phyloP scores from a whole-genome alignment of 345 rosid species.

The Lagerstroemia speciosa region DNA sequence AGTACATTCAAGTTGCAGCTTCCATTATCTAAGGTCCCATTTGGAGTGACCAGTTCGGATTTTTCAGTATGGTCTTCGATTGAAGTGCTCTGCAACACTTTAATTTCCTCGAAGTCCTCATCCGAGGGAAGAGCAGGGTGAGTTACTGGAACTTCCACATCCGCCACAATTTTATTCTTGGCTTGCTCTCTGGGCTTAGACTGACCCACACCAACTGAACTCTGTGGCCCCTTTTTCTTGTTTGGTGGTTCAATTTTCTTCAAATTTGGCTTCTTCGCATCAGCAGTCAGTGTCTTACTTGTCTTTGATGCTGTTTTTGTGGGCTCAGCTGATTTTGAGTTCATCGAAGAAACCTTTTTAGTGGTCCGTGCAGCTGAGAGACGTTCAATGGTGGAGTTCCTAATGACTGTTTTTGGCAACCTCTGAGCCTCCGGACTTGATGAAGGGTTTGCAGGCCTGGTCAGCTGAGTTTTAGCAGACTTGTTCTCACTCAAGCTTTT shows the following conservation, averaged over 20 bases:
- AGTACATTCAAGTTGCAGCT: conserved; percentile 13
- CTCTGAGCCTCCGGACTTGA: conserved; percentile 33
- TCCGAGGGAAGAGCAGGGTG: conserved; percentile 17
- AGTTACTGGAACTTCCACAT: conserved; percentile 15
- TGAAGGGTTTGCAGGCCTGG: conserved; percentile 26
- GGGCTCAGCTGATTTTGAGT: conserved; percentile 34
- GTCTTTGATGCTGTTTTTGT: conserved; percentile 33
- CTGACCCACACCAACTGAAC: conserved; percentile 15
- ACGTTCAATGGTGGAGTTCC: conserved; percentile 82
- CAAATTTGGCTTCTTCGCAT: conserved; percentile 26
- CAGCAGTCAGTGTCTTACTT: conserved; percentile 25
- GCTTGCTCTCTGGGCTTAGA: conserved; percentile 26
- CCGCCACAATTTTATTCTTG: conserved; percentile 32
- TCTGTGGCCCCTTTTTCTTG: conserved; percentile 22
- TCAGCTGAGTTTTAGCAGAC: conserved; percentile 27
- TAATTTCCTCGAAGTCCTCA: conserved; percentile 56
- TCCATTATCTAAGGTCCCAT: conserved; percentile 15
- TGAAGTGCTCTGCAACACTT: conserved; percentile 36
- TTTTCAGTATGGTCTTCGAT: conserved; percentile 25
- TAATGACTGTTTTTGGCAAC: conserved; percentile 41
- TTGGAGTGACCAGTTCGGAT: conserved; percentile 7
- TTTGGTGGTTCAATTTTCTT: conserved; percentile 28
- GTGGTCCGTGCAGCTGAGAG: conserved; percentile 57
- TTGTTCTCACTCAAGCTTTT: conserved; percentile 29
- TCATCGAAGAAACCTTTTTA: conserved; percentile 31